Conservation (phyloP, 78 protist species). For the Guillardia theta region DNA sequence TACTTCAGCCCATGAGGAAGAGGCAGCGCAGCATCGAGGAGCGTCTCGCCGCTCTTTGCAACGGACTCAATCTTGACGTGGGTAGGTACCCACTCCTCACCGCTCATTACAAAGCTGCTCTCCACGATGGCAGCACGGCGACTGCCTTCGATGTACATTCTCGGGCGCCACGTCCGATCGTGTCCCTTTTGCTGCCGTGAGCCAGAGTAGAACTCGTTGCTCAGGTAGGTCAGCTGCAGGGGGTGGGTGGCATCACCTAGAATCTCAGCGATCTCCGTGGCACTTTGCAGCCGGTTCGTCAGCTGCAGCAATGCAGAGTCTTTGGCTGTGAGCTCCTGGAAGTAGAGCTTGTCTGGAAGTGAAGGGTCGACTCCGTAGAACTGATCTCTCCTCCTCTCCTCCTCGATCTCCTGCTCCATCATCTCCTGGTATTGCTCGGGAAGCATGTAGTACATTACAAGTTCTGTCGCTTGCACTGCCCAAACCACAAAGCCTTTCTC, state of each 20-base stretch:
- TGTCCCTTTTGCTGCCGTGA: too few species aligned
- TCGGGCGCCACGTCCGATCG: too few species aligned
- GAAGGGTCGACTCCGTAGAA: neutral
- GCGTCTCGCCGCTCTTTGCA: neutral
- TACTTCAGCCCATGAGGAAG: neutral
- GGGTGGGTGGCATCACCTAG: too few species aligned
- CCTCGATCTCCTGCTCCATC: neutral
- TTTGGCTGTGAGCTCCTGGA: neutral
- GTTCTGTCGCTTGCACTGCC: neutral
- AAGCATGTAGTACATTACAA: neutral
- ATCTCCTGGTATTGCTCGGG: neutral
- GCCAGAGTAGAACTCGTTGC: too few species aligned
- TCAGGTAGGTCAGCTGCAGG: too few species aligned
- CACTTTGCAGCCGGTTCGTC: too few species aligned
- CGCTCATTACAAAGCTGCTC: too few species aligned
- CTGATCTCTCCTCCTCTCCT: neutral
- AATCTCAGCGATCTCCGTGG: too few species aligned
- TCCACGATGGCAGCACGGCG: too few species aligned
- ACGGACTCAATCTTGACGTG: too few species aligned
- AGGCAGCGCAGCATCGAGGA: neutral
- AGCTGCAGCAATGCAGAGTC: neutral
- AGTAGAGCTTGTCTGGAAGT: neutral
- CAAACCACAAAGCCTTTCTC: neutral
- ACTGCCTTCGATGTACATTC: too few species aligned
- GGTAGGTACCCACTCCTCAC: too few species aligned